Conservation (phyloP, 306 rosid species). For the Medicago arabica region DNA sequence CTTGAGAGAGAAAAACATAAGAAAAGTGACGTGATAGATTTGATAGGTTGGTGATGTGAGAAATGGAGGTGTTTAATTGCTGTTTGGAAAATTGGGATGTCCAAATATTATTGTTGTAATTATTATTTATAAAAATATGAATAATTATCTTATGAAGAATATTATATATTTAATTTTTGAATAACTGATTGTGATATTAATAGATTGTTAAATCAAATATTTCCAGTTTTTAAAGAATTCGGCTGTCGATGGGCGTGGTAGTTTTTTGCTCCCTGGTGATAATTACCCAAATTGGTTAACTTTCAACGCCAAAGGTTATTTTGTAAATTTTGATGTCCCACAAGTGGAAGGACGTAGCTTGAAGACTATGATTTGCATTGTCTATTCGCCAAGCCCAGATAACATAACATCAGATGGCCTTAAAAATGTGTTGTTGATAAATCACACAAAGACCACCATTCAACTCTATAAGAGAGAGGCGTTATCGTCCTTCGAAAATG, state of each 20-base stretch:
- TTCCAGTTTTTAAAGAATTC: background rate
- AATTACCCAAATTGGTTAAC: background rate
- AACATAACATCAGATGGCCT: background rate
- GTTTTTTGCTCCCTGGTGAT: background rate
- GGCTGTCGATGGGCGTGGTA: background rate
- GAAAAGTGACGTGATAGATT: no score
- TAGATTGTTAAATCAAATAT: background rate
- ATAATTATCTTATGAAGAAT: no score
- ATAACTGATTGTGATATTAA: background rate
- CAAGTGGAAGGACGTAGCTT: background rate
- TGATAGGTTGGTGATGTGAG: no score
- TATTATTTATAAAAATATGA: background rate
- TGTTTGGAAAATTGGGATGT: no score
- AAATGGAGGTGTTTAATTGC: no score
- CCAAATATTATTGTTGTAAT: no score
- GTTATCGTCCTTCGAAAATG: background rate
- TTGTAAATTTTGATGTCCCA: background rate
- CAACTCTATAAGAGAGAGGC: background rate
- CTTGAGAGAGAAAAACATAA: no score
- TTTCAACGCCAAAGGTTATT: background rate
- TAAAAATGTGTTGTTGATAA: background rate
- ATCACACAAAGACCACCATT: constrained; percentile 9
- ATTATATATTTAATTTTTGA: no score
- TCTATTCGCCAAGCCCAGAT: background rate
- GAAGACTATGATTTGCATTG: background rate